Evolutionary conservation across 306 rosid genomes (phyloP).

Genomic region (Cicer cuneatum): DNA sequence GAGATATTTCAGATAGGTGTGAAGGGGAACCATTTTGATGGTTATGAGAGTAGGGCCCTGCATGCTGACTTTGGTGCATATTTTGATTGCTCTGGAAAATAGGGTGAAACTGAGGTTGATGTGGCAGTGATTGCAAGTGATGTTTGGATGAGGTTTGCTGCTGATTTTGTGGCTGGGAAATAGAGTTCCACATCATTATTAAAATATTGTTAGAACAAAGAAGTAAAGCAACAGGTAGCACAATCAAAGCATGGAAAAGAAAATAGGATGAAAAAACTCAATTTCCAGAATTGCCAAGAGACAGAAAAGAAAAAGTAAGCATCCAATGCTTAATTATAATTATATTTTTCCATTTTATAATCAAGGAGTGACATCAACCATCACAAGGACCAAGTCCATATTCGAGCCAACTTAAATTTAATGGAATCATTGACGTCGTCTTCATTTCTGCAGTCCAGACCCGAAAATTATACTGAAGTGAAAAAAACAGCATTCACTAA

Average conservation of each 20-base stretch:
- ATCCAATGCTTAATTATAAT: constrained; percentile 13
- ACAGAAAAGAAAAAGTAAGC: neutral
- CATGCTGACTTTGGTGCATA: constrained; percentile 79
- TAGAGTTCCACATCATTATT: constrained; percentile 2
- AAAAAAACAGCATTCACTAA: constrained; percentile 26
- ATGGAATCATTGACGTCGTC: neutral
- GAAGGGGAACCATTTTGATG: constrained; percentile 77
- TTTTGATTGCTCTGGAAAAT: constrained; percentile 79
- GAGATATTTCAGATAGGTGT: constrained; percentile 78
- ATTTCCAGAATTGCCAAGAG: constrained; percentile 10
- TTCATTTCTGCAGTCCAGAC: constrained; percentile 22
- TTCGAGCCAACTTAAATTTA: constrained; percentile 26
- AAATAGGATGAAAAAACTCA: constrained; percentile 25
- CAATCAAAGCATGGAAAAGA: neutral
- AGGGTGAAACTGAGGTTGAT: constrained; percentile 84
- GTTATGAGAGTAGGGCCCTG: constrained; percentile 72
- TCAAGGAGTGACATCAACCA: constrained; percentile 3
- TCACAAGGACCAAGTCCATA: constrained; percentile 30
- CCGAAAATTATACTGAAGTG: constrained; percentile 22
- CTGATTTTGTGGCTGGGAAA: constrained; percentile 67
- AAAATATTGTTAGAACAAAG: constrained; percentile 1
- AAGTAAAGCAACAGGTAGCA: constrained; percentile 39
- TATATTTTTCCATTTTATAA: constrained; percentile 12
- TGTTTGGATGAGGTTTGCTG: constrained; percentile 75
- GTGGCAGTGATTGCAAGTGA: constrained; percentile 71